Evolutionary conservation across 495 filamentous ascomycete species (phyloP).

Genomic region (Tetracladium marchalianum): DNA sequence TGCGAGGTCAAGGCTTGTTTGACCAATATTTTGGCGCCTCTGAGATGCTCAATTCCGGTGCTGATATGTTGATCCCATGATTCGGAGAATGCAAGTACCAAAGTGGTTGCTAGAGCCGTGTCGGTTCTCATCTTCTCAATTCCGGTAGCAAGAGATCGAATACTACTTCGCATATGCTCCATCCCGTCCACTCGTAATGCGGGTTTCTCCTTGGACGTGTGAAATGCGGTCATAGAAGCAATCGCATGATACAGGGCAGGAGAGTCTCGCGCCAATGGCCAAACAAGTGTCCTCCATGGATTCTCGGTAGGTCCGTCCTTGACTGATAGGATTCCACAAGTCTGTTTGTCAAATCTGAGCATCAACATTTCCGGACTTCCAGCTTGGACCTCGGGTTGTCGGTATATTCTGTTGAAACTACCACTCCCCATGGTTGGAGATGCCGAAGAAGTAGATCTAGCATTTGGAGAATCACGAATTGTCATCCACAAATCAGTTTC

Average conservation of each 20-base stretch:
- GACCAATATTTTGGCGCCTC: constrained; percentile 58
- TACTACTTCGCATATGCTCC: constrained; percentile 62
- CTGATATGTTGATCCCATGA: constrained; percentile 68
- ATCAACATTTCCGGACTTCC: constrained; percentile 56
- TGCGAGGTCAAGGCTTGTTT: constrained; percentile 39
- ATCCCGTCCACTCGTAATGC: constrained; percentile 54
- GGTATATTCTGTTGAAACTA: constrained; percentile 23
- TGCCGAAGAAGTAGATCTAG: neutral
- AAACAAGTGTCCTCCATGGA: constrained; percentile 66
- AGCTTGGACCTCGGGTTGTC: constrained; percentile 35
- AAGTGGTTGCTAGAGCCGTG: constrained; percentile 61
- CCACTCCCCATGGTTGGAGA: constrained; percentile 3
- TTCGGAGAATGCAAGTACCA: constrained; percentile 67
- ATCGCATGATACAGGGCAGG: constrained; percentile 69
- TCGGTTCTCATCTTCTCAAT: constrained; percentile 54
- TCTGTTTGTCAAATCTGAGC: constrained; percentile 57
- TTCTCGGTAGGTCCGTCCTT: constrained; percentile 67
- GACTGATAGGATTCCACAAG: constrained; percentile 69
- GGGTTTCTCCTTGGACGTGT: constrained; percentile 50
- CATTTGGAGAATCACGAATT: constrained; percentile 5
- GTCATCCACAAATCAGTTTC: constrained; percentile 29
- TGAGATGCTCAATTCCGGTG: constrained; percentile 66
- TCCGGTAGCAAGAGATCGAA: constrained; percentile 44
- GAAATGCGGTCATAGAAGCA: constrained; percentile 66
- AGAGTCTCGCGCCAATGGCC: constrained; percentile 57